Evolutionary conservation across 2,329 filamentous ascomycete genomes (phyloP), one percentile per base, ranked within the genome.

Genomic region (Westerdykella sp.): DNA sequence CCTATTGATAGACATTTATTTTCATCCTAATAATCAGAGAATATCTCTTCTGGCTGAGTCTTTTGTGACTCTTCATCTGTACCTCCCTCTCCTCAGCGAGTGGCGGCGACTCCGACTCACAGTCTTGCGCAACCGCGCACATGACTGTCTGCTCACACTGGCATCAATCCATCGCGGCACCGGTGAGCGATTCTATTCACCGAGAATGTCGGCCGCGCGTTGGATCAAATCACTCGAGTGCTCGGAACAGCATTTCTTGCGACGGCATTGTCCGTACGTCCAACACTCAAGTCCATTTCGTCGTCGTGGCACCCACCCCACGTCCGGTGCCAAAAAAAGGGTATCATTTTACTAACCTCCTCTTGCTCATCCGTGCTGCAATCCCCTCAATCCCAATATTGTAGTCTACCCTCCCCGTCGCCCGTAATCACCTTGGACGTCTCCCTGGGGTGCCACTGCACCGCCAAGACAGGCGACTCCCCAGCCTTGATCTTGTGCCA

Each of bases 381-480:
- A 21, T 21, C 34, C 18, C 28, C 12, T 13, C 28, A 97, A 76
- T 97, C 93, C 88, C 90, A 97, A 66, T 91, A 91, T 66, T 85
- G 87, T 48, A 98, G 87, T 37, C 84, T 75, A 5, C 93, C 91
- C 58, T 95, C 88, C 68, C 94, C 69, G 15, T 93, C 93, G 11
- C 89, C 94, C 23, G 90, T 94, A 2, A 84, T 86, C 30, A 97
- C 82, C 75, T 96, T 96, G 63, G 85, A 93, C 14, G 85, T 93
- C 75, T 98, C 93, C 70, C 96, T 86, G n/a, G 91, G 89, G 68
- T 97, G 90, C 91, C 93, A 98, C 65, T 86, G 85, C 45, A 93
- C 80, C 53, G 84, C 87, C n/a, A 88, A 87, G 42, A 96, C 77
- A 5, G 90, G 81, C 41, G 84, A 80, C 42, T 88, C 89, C 46